A percentile compares a stretch with the other conserved stretches of the same genome.
Conservation (phyloP, 345 rosid species). For the Jatropha curcas region DNA sequence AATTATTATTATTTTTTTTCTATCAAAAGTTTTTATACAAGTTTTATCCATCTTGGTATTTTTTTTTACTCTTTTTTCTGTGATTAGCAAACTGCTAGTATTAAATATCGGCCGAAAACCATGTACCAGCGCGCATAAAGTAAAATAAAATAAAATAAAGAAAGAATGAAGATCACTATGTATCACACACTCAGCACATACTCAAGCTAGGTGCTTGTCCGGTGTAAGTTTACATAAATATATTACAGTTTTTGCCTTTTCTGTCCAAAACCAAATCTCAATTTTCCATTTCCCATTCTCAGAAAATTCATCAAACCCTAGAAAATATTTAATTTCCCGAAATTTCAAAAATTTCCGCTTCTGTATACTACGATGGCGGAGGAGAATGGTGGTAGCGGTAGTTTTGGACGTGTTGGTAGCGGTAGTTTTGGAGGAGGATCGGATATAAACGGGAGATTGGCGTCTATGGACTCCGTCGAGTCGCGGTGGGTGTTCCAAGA, state of each 20-base stretch:
- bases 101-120: too few relatives aligned
- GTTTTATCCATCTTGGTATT: too few relatives aligned
- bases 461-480: slow-evolving; percentile 76
- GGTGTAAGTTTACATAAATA: too few relatives aligned
- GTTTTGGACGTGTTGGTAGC: slow-evolving; percentile 37
- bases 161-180: too few relatives aligned
- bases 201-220: too few relatives aligned
- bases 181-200: too few relatives aligned
- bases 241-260: neutral
- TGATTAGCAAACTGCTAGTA: too few relatives aligned
- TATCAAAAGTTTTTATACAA: too few relatives aligned
- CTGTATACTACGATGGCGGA: slow-evolving; percentile 47
- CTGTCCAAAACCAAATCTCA: neutral
- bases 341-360: neutral
- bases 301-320: neutral
- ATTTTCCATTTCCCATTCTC: neutral
- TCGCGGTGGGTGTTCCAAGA: slow-evolving; percentile 96
- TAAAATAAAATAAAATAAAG: too few relatives aligned
- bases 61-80: too few relatives aligned
- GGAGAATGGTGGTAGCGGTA: slow-evolving; percentile 37
- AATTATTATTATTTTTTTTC: too few relatives aligned
- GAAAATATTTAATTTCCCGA: neutral
- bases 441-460: slow-evolving; percentile 50
- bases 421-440: slow-evolving; percentile 41
- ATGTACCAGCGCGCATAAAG: too few relatives aligned